Percentiles rank a stretch among this genome's conserved stretches.
phyloP scores from a whole-genome alignment of 345 rosid genomes.

The Sonneratia alba region DNA sequence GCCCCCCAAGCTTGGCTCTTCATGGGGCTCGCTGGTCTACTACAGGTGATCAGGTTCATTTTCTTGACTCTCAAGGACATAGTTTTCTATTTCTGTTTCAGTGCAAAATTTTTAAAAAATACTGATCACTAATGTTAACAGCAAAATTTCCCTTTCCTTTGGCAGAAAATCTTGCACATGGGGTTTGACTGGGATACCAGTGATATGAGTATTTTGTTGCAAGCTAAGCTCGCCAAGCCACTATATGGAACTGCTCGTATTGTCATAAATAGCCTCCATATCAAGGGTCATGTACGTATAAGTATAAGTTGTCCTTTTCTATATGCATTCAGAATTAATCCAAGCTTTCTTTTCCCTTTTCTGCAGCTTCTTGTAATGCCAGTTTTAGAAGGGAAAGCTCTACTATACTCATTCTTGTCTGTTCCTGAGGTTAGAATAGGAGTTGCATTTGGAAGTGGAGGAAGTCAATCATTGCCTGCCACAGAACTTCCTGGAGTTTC shows the following conservation, averaged over 20 bases:
- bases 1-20: constrained; percentile 72
- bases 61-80: constrained; percentile 8
- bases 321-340: neutral
- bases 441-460: constrained; percentile 95
- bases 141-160: constrained; percentile 8
- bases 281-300: constrained; percentile 85
- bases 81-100: neutral
- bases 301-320: neutral
- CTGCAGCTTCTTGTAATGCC: constrained; percentile 84
- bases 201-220: constrained; percentile 77
- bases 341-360: neutral
- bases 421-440: constrained; percentile 81
- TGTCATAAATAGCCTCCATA: constrained; percentile 78
- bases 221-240: constrained; percentile 79
- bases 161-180: constrained; percentile 64
- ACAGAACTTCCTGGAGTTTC: constrained; percentile 96
- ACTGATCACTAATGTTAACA: constrained; percentile 1
- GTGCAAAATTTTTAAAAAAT: too few relatives aligned
- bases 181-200: constrained; percentile 83
- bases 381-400: constrained; percentile 67
- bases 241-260: constrained; percentile 80
- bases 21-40: constrained; percentile 77
- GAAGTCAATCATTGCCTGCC: constrained; percentile 87
- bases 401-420: constrained; percentile 74
- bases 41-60: constrained; percentile 72